These are phyloP conservation scores for Arachis stenosperma DNA, from an alignment of 306 rosid genomes.

Conservation along the genomic window DNA sequence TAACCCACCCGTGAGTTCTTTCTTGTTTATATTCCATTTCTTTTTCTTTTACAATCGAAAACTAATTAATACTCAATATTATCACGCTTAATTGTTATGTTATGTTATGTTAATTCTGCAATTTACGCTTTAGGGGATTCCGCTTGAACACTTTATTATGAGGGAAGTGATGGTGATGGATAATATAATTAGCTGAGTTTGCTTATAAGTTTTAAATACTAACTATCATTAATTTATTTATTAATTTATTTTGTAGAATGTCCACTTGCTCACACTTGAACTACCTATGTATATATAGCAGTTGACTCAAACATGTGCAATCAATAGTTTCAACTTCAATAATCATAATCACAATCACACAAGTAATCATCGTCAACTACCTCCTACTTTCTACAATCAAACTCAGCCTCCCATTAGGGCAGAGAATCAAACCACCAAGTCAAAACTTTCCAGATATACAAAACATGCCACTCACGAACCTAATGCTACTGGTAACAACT, in stretches of 20 bases:
- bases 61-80: too few species aligned
- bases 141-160: too few species aligned
- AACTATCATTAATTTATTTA: too few species aligned
- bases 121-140: too few species aligned
- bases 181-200: too few species aligned
- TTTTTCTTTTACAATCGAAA: background rate
- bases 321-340: conserved; percentile 31
- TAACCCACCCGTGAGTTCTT: too few species aligned
- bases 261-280: conserved; percentile 9
- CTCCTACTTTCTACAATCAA: conserved; percentile 36
- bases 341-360: background rate
- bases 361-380: conserved; percentile 30
- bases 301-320: conserved; percentile 49
- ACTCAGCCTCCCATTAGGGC: conserved; percentile 35
- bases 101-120: too few species aligned
- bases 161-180: too few species aligned
- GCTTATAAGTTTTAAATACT: too few species aligned
- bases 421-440: conserved; percentile 45
- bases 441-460: conserved; percentile 23
- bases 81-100: too few species aligned
- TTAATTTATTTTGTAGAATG: conserved; percentile 1
- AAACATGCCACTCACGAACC: conserved; percentile 47
- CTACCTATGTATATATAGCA: conserved; percentile 41
- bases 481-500: conserved; percentile 42
- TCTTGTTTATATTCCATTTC: too few species aligned